Conservation (phyloP, 352 stramenopile species). For the Globisporangium rhizosaccharum region DNA sequence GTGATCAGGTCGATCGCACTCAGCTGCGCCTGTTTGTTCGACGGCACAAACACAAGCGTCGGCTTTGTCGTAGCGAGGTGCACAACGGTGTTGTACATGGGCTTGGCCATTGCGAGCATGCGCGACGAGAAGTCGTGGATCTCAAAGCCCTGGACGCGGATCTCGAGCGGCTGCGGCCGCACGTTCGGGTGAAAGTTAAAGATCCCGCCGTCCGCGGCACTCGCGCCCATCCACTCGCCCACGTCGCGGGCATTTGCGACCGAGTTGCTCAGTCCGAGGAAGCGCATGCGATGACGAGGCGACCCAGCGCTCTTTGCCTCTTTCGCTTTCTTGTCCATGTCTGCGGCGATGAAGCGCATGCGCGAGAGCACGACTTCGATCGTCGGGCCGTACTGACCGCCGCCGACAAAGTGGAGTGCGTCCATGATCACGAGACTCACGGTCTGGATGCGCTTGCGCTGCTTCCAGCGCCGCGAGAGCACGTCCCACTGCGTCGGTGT, state of each 20-base stretch:
- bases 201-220: slow-evolving; percentile 52
- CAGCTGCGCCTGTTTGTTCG: slow-evolving; percentile 96
- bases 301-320: no score
- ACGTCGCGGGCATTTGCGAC: slow-evolving; percentile 97
- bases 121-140: slow-evolving; percentile 95
- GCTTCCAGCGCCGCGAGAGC: slow-evolving; percentile 95
- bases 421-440: slow-evolving; percentile 95
- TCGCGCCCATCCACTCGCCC: slow-evolving; percentile 97
- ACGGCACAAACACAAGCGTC: slow-evolving; percentile 97
- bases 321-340: slow-evolving; percentile 72
- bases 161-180: slow-evolving; percentile 94
- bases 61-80: slow-evolving; percentile 86
- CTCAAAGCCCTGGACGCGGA: slow-evolving; percentile 97
- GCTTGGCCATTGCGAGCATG: slow-evolving; percentile 98
- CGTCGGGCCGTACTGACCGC: slow-evolving; percentile 81
- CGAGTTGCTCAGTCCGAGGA: slow-evolving; percentile 94
- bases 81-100: slow-evolving; percentile 94
- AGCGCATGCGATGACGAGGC: slow-evolving; percentile 56
- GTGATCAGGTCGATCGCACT: slow-evolving; percentile 99
- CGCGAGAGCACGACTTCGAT: slow-evolving; percentile 97
- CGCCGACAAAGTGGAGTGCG: slow-evolving; percentile 96
- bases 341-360: slow-evolving; percentile 96
- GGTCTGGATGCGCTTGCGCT: slow-evolving; percentile 94
- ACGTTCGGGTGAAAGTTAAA: slow-evolving; percentile 97
- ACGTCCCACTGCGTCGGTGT: slow-evolving; percentile 95